phyloP scores from a whole-genome alignment of 345 rosid species.

The Orychophragmus violaceus region DNA sequence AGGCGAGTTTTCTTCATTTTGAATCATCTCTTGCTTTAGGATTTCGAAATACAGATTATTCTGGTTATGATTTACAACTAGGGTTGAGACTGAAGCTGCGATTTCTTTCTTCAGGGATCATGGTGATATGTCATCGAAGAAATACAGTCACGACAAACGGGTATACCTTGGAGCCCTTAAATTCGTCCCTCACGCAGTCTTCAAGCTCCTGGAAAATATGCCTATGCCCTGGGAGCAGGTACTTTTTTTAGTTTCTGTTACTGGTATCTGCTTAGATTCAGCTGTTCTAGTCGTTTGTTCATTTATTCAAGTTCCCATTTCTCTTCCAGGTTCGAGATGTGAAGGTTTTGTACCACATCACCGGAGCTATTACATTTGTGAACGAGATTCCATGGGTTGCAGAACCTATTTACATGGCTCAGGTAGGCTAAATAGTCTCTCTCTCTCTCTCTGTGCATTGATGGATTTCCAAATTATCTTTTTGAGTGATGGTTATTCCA shows the following conservation, averaged over 20 bases:
- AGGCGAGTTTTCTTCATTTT: constrained; percentile 37
- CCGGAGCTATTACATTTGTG: constrained; percentile 95
- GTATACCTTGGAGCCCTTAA: constrained; percentile 97
- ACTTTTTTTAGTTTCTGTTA: not conserved
- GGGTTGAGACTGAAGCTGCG: not conserved
- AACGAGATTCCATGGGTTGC: constrained; percentile 99
- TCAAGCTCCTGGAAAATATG: constrained; percentile 98
- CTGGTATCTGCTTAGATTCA: not conserved
- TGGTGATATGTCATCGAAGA: constrained; percentile 99
- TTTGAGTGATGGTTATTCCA: not conserved
- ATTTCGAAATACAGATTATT: not conserved
- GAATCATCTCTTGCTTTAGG: not conserved
- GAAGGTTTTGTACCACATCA: constrained; percentile 87
- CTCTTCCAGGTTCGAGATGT: constrained; percentile 73
- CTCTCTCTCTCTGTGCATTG: not conserved
- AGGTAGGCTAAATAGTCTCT: constrained; percentile 41
- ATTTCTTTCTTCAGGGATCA: constrained; percentile 62
- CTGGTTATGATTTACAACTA: too few species aligned
- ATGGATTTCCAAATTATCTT: not conserved
- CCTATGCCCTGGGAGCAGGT: constrained; percentile 99
- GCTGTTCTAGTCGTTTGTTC: not conserved
- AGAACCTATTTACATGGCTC: constrained; percentile 96
- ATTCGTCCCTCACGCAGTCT: constrained; percentile 96
- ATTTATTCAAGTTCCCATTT: not conserved
- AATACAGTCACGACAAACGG: constrained; percentile 92